phyloP scores from a whole-genome alignment of 768 basidiomycete genomes.

The Termitomyces sp. region DNA sequence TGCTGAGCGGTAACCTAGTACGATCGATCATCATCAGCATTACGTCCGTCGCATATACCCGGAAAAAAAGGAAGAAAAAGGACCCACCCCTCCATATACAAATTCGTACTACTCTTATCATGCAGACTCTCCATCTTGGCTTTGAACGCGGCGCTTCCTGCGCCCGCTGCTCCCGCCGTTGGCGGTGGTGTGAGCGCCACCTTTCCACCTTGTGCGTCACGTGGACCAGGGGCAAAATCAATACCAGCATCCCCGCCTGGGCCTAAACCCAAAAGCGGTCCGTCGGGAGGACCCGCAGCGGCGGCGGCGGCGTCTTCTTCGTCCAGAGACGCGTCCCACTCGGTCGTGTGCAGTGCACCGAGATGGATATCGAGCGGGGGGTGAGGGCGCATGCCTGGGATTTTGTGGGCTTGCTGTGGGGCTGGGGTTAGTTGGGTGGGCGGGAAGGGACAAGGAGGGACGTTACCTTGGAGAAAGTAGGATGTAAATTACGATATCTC shows the following conservation, averaged over 20 bases:
- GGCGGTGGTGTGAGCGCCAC: too few relatives aligned
- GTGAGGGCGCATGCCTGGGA: conserved; percentile 53
- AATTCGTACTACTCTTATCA: conserved; percentile 64
- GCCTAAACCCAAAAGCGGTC: too few relatives aligned
- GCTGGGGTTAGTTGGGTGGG: conserved; percentile 19
- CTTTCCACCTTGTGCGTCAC: too few relatives aligned
- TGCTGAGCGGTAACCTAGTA: conserved; percentile 58
- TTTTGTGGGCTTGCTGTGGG: conserved; percentile 63
- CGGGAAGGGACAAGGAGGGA: neutral
- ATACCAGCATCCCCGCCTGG: too few relatives aligned
- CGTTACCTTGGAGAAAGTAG: conserved; percentile 81
- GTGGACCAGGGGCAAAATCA: too few relatives aligned
- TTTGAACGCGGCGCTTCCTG: conserved; percentile 57
- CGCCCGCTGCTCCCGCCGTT: conserved; percentile 5
- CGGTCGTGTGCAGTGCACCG: neutral
- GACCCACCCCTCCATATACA: conserved; percentile 71
- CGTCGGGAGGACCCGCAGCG: too few relatives aligned
- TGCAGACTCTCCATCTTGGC: conserved; percentile 72
- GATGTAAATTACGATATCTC: conserved; percentile 73
- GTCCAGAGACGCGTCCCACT: neutral
- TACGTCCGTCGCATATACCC: too few relatives aligned
- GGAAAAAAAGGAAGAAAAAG: neutral
- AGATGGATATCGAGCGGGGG: conserved; percentile 2
- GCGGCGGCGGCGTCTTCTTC: too few relatives aligned
- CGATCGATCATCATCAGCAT: too few relatives aligned